These are phyloP conservation scores for Pythium aquatile DNA, from an alignment of 352 stramenopile genomes.

Conservation along the genomic window DNA sequence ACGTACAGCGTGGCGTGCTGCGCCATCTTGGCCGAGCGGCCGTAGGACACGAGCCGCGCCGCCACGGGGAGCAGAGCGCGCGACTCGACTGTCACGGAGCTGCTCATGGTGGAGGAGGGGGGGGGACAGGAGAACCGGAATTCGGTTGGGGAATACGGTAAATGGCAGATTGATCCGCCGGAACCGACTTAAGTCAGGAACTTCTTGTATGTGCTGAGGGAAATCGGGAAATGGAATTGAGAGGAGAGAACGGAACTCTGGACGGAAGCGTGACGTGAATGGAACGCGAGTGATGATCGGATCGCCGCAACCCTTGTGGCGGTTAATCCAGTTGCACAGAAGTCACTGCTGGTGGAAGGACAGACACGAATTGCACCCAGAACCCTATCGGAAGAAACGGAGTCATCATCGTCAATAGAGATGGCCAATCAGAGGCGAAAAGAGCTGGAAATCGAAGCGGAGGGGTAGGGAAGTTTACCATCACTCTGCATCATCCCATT, in stretches of 20 bases:
- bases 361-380: constrained; percentile 5
- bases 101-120: neutral
- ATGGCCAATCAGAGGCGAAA: neutral
- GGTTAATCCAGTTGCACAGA: constrained; percentile 10
- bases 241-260: neutral
- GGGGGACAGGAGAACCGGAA: neutral
- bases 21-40: constrained; percentile 51
- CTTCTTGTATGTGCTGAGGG: neutral
- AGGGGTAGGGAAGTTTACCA: constrained; percentile 11
- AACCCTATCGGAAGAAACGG: constrained; percentile 1
- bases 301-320: neutral
- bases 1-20: constrained; percentile 69
- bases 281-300: constrained; percentile 7
- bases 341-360: neutral
- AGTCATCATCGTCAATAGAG: neutral
- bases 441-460: constrained; percentile 10
- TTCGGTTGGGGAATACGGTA: neutral
- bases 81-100: constrained; percentile 30
- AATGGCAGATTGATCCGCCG: neutral
- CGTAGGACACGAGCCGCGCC: constrained; percentile 67
- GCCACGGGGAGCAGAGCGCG: constrained; percentile 58
- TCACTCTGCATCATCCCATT: constrained; percentile 5
- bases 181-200: neutral
- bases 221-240: neutral
- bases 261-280: neutral